Percentiles rank a stretch among this genome's conserved stretches.
These are phyloP conservation scores for Malbranchea zuffiana DNA, from an alignment of 2,329 filamentous ascomycete species.

Conservation along the genomic window DNA sequence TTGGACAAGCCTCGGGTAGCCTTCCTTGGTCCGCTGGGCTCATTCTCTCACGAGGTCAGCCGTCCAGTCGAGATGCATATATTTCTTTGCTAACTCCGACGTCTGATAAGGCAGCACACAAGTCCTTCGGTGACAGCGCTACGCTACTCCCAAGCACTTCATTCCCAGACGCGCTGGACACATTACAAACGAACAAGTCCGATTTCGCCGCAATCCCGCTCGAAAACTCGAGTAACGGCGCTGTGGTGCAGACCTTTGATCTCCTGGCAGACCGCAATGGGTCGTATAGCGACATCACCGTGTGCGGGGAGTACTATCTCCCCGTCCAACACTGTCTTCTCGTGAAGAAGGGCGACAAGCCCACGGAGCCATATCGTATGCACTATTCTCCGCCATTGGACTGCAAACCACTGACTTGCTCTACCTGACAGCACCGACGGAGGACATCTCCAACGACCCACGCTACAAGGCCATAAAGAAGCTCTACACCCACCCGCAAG, in stretches of 20 bases:
- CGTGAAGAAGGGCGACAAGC: constrained; percentile 28
- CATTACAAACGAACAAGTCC: constrained; percentile 56
- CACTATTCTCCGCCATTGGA: too few relatives aligned
- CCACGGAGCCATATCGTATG: neutral
- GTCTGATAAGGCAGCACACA: constrained; percentile 42
- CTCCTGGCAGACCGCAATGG: constrained; percentile 65
- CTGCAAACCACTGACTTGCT: too few relatives aligned
- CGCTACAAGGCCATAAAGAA: constrained; percentile 54
- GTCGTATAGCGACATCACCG: constrained; percentile 55
- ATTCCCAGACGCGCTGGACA: constrained; percentile 60
- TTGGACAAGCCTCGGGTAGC: constrained; percentile 31
- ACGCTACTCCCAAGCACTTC: constrained; percentile 27
- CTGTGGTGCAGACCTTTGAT: constrained; percentile 81
- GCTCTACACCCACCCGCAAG: constrained; percentile 89
- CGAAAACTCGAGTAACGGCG: constrained; percentile 92
- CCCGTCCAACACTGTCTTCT: constrained; percentile 81
- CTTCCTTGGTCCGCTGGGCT: constrained; percentile 54
- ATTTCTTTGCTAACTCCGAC: too few relatives aligned
- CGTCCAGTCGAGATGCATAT: too few relatives aligned
- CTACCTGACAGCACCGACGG: neutral
- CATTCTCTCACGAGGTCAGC: constrained; percentile 59
- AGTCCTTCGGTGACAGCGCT: constrained; percentile 35
- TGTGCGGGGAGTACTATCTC: constrained; percentile 77
- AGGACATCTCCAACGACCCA: constrained; percentile 12
- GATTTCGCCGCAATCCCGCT: constrained; percentile 78